A percentile compares a stretch with the other conserved stretches of the same genome.
phyloP scores from a whole-genome alignment of 2,329 filamentous ascomycete species.

The Scedosporium dehoogii region DNA sequence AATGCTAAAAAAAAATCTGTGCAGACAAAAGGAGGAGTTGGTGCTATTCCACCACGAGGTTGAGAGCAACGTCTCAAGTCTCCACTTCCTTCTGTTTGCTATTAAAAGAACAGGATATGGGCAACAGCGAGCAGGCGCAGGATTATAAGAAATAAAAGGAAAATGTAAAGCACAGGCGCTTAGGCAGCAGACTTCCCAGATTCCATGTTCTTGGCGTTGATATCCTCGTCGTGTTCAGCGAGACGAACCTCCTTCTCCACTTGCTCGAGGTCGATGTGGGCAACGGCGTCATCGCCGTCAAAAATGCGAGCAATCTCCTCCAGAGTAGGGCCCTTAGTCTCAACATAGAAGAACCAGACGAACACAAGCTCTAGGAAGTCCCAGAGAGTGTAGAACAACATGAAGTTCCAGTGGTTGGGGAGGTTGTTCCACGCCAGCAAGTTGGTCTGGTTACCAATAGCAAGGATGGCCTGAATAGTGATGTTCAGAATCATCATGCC shows the following conservation, averaged over 20 bases:
- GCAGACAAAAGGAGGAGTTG: no score
- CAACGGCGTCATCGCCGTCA: constrained; percentile 52
- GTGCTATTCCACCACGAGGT: no score
- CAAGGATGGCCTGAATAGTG: constrained; percentile 49
- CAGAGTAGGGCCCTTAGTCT: constrained; percentile 61
- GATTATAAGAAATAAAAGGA: no score
- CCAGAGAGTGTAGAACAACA: constrained; percentile 57
- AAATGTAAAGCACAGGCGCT: neutral
- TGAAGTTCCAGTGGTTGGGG: constrained; percentile 53
- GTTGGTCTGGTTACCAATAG: constrained; percentile 54
- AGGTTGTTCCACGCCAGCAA: constrained; percentile 51
- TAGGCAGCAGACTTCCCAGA: constrained; percentile 15
- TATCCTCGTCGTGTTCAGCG: constrained; percentile 24
- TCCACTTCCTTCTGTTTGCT: no score
- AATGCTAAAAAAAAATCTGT: no score
- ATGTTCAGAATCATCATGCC: constrained; percentile 58
- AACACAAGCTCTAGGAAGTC: constrained; percentile 50
- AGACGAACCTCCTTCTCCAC: constrained; percentile 42
- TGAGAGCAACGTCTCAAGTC: no score
- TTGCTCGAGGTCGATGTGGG: constrained; percentile 42
- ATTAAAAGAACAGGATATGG: no score
- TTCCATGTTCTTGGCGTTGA: constrained; percentile 12
- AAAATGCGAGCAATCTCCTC: constrained; percentile 64
- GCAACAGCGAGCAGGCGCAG: no score
- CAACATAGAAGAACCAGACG: constrained; percentile 57